Conservation (phyloP, 176 grass and related monocot species). For the Lolium perenne region DNA sequence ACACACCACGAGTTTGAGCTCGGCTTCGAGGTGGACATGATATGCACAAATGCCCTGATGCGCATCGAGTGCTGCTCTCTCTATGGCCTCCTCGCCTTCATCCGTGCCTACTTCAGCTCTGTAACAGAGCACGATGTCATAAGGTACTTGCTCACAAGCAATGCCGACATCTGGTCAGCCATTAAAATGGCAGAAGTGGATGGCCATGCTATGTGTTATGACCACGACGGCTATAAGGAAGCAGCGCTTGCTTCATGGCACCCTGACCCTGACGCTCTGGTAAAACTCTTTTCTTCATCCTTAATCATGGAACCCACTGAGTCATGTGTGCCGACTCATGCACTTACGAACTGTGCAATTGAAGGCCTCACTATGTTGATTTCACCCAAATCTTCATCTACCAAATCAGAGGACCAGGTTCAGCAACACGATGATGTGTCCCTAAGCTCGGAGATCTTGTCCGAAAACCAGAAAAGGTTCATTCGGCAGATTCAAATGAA, state of each 20-base stretch:
- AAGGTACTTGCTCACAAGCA: slow-evolving; percentile 1
- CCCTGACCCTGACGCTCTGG: not conserved
- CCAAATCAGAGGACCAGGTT: not conserved
- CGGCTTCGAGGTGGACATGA: not conserved
- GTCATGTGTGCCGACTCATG: not conserved
- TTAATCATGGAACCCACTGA: not conserved
- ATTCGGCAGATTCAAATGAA: not conserved
- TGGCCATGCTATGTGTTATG: not conserved
- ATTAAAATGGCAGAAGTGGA: not conserved
- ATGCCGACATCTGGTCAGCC: not conserved
- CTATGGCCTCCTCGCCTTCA: not conserved
- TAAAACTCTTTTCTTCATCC: not conserved
- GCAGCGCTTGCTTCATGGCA: not conserved
- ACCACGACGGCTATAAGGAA: not conserved
- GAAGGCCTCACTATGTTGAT: not conserved
- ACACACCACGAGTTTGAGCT: not conserved
- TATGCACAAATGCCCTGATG: not conserved
- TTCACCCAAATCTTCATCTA: not conserved
- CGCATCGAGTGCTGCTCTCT: not conserved
- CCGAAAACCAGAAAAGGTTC: slow-evolving; percentile 24
- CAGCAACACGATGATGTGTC: not conserved
- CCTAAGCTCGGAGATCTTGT: not conserved
- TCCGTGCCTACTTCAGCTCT: not conserved
- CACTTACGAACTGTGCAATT: not conserved
- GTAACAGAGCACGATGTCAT: slow-evolving; percentile 11